Evolutionary conservation across 129 eudicot species (phyloP).

Genomic region (Pulicaria dysenterica): DNA sequence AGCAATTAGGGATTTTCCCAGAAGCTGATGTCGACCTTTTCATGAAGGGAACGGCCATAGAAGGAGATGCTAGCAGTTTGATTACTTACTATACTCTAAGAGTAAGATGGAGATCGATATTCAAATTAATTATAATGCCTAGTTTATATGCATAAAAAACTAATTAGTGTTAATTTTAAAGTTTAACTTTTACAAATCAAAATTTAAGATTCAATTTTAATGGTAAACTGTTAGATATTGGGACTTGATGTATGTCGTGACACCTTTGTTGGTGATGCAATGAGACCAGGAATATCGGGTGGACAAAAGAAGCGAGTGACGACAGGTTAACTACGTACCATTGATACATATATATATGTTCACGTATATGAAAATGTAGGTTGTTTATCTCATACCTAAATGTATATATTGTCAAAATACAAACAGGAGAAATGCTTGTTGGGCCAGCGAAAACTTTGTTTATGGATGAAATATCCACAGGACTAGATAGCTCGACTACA

Average conservation of each 20-base stretch:
- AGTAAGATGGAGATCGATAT: slow-evolving; percentile 37
- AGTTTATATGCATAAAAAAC: too few relatives aligned
- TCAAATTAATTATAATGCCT: too few relatives aligned
- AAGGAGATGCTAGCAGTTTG: slow-evolving; percentile 76
- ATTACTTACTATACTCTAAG: slow-evolving; percentile 73
- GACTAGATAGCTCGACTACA: slow-evolving; percentile 89
- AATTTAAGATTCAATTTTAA: too few relatives aligned
- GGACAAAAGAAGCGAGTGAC: slow-evolving; percentile 87
- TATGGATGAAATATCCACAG: slow-evolving; percentile 95
- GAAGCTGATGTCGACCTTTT: slow-evolving; percentile 83
- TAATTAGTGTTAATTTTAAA: background rate
- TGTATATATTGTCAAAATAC: background rate
- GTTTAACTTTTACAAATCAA: background rate
- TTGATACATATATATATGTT: background rate
- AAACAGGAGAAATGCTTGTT: slow-evolving; percentile 86
- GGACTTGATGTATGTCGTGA: slow-evolving; percentile 78
- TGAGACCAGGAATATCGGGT: slow-evolving; percentile 79
- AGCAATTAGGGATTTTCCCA: slow-evolving; percentile 59
- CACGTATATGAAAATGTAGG: background rate
- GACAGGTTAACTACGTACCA: slow-evolving; percentile 45
- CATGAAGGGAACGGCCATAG: slow-evolving; percentile 84
- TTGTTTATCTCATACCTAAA: background rate
- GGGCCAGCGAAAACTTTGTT: slow-evolving; percentile 85
- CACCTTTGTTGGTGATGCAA: slow-evolving; percentile 79
- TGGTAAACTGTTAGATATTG: slow-evolving; percentile 39